Evolutionary conservation across 2,329 filamentous ascomycete species (phyloP), one percentile per base, ranked within the genome.

Genomic region (Paecilomyces sp.): DNA sequence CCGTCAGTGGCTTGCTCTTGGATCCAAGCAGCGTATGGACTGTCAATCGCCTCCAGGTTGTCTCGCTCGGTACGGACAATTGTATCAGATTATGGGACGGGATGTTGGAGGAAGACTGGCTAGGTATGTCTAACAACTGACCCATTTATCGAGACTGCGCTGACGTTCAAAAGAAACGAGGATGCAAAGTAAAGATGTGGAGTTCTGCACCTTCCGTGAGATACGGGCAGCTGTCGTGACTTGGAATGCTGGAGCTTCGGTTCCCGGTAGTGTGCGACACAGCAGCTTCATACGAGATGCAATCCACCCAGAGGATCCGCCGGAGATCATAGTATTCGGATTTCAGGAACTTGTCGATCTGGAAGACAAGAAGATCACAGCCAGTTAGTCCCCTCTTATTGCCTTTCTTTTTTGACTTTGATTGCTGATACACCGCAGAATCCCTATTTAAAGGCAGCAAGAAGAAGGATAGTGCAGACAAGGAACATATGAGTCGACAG

Each of bases 321-420:
- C 94, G 0, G 94, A 97, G 66, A 92, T 99, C 56, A 77, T 97
- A 2, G 85, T 97, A 0, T 99, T 99, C 79, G 93, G 92, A 1
- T 99, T 99, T 74, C 94, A 99, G 74, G 94, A 99, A 75, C 82
- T 99, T n/a, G 94, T 99, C 3, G 94, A 99, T 70, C 81, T 99
- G 7, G 94, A 99, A 73, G 91, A 99, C 77, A 97, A 97, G 78
- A 95, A 92, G 66, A 89, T 95, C 56, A 97, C 93, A 24, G 94
- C 94, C n/a, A 97, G 86, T 86, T 75, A 70, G 83, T 81, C 60
- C 57, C 8, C 57, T 1, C 28, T 33, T 18, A 18, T 25, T 55
- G 3, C 18, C 8, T n/a, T n/a, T 24, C 54, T 2, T 8, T 11
- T 28, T 13, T 30, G 50, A 15, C 33, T 36, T 9, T 36, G 41